phyloP scores from a whole-genome alignment of 805 yeast genomes.

The Metschnikowia proteae region DNA sequence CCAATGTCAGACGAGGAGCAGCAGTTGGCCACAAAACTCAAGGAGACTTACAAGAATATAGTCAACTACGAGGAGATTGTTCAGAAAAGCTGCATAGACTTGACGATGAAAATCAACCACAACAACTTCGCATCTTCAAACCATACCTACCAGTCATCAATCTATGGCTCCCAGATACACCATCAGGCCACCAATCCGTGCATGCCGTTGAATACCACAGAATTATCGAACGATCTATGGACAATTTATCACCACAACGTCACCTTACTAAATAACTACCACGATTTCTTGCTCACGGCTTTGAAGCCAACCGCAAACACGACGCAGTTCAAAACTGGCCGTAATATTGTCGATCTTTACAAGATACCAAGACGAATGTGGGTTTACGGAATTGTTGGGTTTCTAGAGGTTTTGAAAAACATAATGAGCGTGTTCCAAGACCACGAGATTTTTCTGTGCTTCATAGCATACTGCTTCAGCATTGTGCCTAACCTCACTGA shows the following conservation, averaged over 20 bases:
- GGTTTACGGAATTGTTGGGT: slow-evolving; percentile 84
- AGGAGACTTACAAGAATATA: slow-evolving; percentile 69
- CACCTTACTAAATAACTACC: slow-evolving; percentile 63
- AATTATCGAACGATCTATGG: slow-evolving; percentile 63
- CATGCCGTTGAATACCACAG: slow-evolving; percentile 36
- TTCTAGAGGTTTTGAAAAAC: slow-evolving; percentile 70
- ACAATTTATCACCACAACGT: slow-evolving; percentile 64
- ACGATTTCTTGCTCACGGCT: slow-evolving; percentile 68
- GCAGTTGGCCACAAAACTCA: slow-evolving; percentile 62
- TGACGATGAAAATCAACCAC: slow-evolving; percentile 47
- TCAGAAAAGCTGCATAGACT: slow-evolving; percentile 63
- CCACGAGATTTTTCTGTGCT: slow-evolving; percentile 74
- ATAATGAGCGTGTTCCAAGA: slow-evolving; percentile 70
- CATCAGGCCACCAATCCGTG: slow-evolving; percentile 14
- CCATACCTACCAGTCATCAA: slow-evolving; percentile 22
- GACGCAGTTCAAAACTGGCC: slow-evolving; percentile 62
- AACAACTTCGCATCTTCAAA: slow-evolving; percentile 32
- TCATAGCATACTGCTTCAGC: slow-evolving; percentile 68
- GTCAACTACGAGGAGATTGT: slow-evolving; percentile 64
- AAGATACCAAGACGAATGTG: slow-evolving; percentile 77
- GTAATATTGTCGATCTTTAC: slow-evolving; percentile 70
- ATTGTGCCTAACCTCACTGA: slow-evolving; percentile 53
- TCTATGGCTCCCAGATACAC: slow-evolving; percentile 15
- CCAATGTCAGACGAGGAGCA: slow-evolving; percentile 58
- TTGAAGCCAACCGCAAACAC: slow-evolving; percentile 54